A percentile compares a stretch with the other conserved stretches of the same genome.
These are phyloP conservation scores for Yamadazyma phyllophila DNA, from an alignment of 805 yeast genomes.

Conservation along the genomic window DNA sequence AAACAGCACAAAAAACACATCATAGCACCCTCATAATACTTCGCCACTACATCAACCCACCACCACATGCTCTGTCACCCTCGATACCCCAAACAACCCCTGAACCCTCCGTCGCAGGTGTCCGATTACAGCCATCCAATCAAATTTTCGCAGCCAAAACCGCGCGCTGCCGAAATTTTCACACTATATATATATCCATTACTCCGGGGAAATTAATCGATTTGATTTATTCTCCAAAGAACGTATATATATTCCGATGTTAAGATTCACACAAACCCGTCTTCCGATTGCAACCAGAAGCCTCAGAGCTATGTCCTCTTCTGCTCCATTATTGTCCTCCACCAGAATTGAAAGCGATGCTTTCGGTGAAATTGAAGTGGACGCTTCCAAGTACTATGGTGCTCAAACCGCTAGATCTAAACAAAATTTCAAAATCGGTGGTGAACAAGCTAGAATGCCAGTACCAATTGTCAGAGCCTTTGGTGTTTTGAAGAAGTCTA, in stretches of 20 bases:
- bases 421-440: conserved; percentile 95
- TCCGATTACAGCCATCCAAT: conserved; percentile 4
- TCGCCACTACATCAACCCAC: no score
- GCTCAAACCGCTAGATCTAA: conserved; percentile 96
- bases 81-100: no score
- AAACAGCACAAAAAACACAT: no score
- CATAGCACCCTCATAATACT: no score
- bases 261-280: conserved; percentile 17
- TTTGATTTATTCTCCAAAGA: neutral
- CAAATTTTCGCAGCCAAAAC: conserved; percentile 1
- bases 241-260: conserved; percentile 18
- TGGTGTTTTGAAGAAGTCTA: conserved; percentile 90
- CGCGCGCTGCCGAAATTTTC: neutral
- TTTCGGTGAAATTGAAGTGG: conserved; percentile 94
- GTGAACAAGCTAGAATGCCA: conserved; percentile 86
- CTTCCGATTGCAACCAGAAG: neutral
- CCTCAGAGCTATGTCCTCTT: conserved; percentile 29
- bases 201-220: conserved; percentile 7
- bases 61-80: no score
- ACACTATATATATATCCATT: conserved; percentile 6
- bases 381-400: conserved; percentile 88
- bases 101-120: no score
- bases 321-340: conserved; percentile 22
- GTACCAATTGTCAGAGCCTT: conserved; percentile 87
- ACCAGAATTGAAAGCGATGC: conserved; percentile 89